phyloP scores from a whole-genome alignment of 1,284 basidiomycete species.

The Macrocystidia cucumis region DNA sequence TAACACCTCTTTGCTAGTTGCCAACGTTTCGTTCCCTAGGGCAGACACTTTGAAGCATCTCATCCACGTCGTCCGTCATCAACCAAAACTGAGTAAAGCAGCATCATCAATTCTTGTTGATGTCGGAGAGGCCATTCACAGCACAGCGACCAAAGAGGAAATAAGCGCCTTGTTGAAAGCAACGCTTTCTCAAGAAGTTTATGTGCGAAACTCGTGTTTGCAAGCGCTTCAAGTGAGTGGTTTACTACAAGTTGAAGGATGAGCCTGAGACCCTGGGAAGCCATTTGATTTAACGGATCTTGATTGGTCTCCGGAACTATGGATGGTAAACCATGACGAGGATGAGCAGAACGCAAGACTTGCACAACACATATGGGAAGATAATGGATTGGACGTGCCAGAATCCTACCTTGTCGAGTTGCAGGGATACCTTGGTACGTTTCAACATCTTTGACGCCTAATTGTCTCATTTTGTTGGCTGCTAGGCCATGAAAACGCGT shows the following conservation, averaged over 20 bases:
- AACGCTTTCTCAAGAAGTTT: constrained; percentile 82
- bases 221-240: constrained; percentile 79
- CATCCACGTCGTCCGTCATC: constrained; percentile 68
- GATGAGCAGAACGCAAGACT: constrained; percentile 89
- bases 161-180: constrained; percentile 64
- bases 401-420: constrained; percentile 64
- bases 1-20: constrained; percentile 35
- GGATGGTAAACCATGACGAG: constrained; percentile 86
- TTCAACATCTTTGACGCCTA: background rate
- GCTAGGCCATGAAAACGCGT: constrained; percentile 74
- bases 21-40: constrained; percentile 67
- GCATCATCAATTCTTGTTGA: constrained; percentile 81
- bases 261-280: no score
- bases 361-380: constrained; percentile 87
- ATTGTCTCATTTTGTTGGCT: constrained; percentile 4
- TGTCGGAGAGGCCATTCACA: constrained; percentile 77
- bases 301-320: constrained; percentile 88
- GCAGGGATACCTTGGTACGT: constrained; percentile 64
- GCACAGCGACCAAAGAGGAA: constrained; percentile 59
- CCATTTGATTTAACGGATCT: constrained; percentile 93
- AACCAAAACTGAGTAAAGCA: constrained; percentile 82
- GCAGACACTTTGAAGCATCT: constrained; percentile 65
- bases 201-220: constrained; percentile 86
- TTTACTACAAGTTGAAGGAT: no score
- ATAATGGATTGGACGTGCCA: constrained; percentile 90